These are phyloP conservation scores for Solanum hybrid DNA, from an alignment of 305 asterid genomes.

Conservation along the genomic window DNA sequence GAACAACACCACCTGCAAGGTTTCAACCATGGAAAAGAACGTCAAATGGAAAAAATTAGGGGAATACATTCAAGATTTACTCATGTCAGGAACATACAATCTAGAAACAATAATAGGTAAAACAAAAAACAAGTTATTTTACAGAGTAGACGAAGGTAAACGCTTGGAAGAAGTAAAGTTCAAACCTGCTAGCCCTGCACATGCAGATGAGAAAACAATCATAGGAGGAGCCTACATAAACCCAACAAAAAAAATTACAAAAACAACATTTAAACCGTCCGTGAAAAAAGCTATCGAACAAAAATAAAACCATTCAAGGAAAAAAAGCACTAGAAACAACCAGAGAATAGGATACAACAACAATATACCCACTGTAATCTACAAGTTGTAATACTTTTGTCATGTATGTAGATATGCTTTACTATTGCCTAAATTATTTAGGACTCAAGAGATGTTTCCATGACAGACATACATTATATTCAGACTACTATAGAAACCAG, in stretches of 20 bases:
- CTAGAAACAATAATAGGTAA: neutral
- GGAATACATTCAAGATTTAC: neutral
- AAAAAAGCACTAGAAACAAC: neutral
- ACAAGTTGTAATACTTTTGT: neutral
- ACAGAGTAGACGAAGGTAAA: neutral
- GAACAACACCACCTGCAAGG: slow-evolving; percentile 71
- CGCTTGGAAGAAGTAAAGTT: slow-evolving; percentile 5
- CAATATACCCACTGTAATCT: neutral
- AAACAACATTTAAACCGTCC: neutral
- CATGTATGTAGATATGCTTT: neutral
- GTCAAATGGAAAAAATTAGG: neutral
- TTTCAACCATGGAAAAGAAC: neutral
- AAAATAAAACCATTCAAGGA: neutral
- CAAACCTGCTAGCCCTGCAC: slow-evolving; percentile 84
- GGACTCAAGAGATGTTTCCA: neutral
- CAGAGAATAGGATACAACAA: neutral
- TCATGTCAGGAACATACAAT: neutral
- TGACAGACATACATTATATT: neutral
- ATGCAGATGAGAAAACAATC: slow-evolving; percentile 73
- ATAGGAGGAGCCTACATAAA: slow-evolving; percentile 72
- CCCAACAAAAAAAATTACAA: neutral
- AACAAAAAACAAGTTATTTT: neutral
- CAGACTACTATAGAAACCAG: neutral
- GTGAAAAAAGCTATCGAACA: neutral
- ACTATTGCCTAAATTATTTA: neutral